A percentile compares a stretch with the other conserved stretches of the same genome.
Conservation (phyloP, 176 grass and related monocot species). For the Zoysia pacifica region DNA sequence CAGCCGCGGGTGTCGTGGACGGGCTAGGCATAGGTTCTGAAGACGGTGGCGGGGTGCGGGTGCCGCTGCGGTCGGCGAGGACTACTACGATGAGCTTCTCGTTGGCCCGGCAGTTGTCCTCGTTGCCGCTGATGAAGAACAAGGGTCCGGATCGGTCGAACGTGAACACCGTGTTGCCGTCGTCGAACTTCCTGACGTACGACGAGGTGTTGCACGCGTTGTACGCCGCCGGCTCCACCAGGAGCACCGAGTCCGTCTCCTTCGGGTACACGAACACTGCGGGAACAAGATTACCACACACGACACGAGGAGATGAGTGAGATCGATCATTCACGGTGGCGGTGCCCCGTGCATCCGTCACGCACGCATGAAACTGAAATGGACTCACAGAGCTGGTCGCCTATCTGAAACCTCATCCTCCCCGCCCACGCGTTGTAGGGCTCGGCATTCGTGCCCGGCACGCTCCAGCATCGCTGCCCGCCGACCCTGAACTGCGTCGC, state of each 20-base stretch:
- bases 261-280: slow-evolving; percentile 75
- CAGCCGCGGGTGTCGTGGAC: not conserved
- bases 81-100: slow-evolving; percentile 67
- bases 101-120: slow-evolving; percentile 56
- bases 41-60: not conserved
- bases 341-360: too few species aligned
- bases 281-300: not conserved
- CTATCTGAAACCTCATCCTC: slow-evolving; percentile 51
- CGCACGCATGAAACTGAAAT: too few species aligned
- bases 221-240: slow-evolving; percentile 63
- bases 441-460: slow-evolving; percentile 33
- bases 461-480: slow-evolving; percentile 56
- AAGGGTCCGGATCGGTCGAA: slow-evolving; percentile 59
- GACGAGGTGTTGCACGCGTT: slow-evolving; percentile 68
- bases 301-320: not conserved
- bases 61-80: slow-evolving; percentile 44
- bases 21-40: slow-evolving; percentile 8
- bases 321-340: not conserved
- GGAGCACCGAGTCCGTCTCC: slow-evolving; percentile 62
- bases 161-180: slow-evolving; percentile 66
- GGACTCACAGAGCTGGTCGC: slow-evolving; percentile 71
- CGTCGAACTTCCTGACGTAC: slow-evolving; percentile 43
- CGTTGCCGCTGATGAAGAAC: slow-evolving; percentile 84
- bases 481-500: slow-evolving; percentile 71
- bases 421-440: slow-evolving; percentile 59